Base-by-base conservation (phyloP, 2,329 filamentous ascomycete species). In the Trichoderma aggressivum region DNA sequence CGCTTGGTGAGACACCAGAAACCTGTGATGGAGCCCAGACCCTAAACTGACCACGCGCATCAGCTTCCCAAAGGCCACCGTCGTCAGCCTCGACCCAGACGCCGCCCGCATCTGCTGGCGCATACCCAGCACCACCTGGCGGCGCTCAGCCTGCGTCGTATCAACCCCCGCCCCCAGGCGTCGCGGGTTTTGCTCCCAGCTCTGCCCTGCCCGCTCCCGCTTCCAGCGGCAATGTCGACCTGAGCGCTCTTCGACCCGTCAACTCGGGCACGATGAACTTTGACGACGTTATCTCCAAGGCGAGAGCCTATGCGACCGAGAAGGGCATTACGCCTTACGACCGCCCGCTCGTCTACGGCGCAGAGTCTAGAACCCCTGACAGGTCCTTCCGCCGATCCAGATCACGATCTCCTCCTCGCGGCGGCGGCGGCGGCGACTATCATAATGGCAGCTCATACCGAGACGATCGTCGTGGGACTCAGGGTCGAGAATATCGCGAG, bases 231-330 rank as follows among this genome's bases (percentile, higher is more conserved):
- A 94, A 89, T 75, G 85, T 97, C 73, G 93, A 97, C 78, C 82
- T 97, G 66, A 94, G 91, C 81, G 87, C 88, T 70, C 93, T 96
- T 78, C 92, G 92, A 77, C 93, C 94, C 5, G 87, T 91, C 70
- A 93, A 88, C 79, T 92, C 92, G 34, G 94, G 94, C 71, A 93
- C 91, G 24, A 91, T 97, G 76, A 95, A 91, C 80, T 91, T 97
- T 74, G 88, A 91, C 71, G 93, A 97, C 80, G 92, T 93, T 62
- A 91, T 97, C 76, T 92, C 94, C 50, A 93, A 94, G 79, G 94
- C 93, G 60, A 92, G 92, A 79, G 92, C 91, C 55, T 93, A 92
- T 80, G 93, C 94, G 53, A 90, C 92, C 34, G 91, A 95, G 79
- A 92, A 93, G 78, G 93, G 92, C 72, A 84, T 94, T 39, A 83